These are phyloP conservation scores for Malania oleifera DNA, from an alignment of 164 flowering plant genomes.

Conservation along the genomic window DNA sequence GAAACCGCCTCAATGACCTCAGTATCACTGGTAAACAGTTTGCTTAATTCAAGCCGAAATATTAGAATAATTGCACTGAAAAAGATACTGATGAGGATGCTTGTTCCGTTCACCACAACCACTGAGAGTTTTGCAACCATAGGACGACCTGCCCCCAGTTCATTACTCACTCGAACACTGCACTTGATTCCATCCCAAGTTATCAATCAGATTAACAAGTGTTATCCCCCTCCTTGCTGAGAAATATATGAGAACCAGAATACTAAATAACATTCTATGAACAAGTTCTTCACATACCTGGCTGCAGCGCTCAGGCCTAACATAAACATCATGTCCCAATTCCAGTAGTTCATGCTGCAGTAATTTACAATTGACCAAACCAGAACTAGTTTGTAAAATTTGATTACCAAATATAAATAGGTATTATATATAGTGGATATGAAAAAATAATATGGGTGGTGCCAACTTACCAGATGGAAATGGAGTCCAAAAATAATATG, in stretches of 20 bases:
- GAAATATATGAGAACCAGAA: too few species aligned
- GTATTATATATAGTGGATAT: too few species aligned
- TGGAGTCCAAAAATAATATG: too few species aligned
- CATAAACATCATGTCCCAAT: slow-evolving; percentile 71
- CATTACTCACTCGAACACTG: slow-evolving; percentile 79
- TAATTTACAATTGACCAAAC: too few species aligned
- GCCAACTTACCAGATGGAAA: slow-evolving; percentile 54
- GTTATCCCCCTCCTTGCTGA: too few species aligned
- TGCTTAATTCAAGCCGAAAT: slow-evolving; percentile 35
- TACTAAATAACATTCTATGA: background rate
- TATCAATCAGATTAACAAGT: too few species aligned
- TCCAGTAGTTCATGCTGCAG: slow-evolving; percentile 66
- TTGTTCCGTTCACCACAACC: slow-evolving; percentile 47
- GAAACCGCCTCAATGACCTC: slow-evolving; percentile 51
- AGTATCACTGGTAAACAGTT: slow-evolving; percentile 43
- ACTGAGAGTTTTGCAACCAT: slow-evolving; percentile 57
- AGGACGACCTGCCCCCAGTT: slow-evolving; percentile 68
- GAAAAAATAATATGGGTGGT: background rate
- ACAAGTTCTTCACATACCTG: slow-evolving; percentile 34
- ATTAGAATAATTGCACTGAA: slow-evolving; percentile 45
- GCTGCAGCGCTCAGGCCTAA: slow-evolving; percentile 63
- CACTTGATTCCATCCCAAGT: too few species aligned
- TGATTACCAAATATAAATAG: too few species aligned
- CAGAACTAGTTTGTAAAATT: too few species aligned
- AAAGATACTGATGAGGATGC: slow-evolving; percentile 43